Conservation (phyloP, 306 rosid species). For the Erythrophleum fordii region DNA sequence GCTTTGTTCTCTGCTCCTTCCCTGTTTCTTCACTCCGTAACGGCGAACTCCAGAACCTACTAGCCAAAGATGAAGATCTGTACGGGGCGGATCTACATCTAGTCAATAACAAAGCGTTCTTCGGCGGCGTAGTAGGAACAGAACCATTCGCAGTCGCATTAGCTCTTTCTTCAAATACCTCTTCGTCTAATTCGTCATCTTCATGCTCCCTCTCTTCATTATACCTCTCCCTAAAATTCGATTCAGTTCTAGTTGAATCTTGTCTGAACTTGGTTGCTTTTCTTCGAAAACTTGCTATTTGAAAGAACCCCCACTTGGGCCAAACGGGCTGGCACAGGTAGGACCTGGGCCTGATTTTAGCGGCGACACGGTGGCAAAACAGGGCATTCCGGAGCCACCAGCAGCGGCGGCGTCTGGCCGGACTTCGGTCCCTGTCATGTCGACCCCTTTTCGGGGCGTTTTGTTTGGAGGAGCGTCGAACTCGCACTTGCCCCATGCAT, state of each 20-base stretch:
- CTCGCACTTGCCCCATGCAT: constrained; percentile 97
- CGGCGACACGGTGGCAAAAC: constrained; percentile 38
- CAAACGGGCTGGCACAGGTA: constrained; percentile 42
- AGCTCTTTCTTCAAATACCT: constrained; percentile 11
- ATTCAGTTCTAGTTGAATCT: constrained; percentile 38
- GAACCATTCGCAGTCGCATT: constrained; percentile 32
- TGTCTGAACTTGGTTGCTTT: constrained; percentile 40
- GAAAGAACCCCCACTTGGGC: constrained; percentile 64
- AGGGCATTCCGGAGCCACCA: constrained; percentile 53
- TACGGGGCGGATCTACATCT: constrained; percentile 91
- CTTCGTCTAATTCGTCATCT: constrained; percentile 41
- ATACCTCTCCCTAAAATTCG: constrained; percentile 27
- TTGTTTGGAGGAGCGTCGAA: constrained; percentile 61
- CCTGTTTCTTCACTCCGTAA: constrained; percentile 39
- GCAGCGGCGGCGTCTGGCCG: constrained; percentile 36
- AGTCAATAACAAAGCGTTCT: constrained; percentile 74
- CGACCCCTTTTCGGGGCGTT: not conserved
- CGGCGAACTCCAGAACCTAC: constrained; percentile 73
- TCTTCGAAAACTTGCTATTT: constrained; percentile 39
- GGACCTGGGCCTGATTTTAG: constrained; percentile 40
- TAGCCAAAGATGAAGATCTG: constrained; percentile 71
- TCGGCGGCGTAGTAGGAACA: constrained; percentile 59
- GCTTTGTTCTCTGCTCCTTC: constrained; percentile 18
- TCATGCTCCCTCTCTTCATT: constrained; percentile 5
- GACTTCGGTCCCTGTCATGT: constrained; percentile 8